phyloP scores from a whole-genome alignment of 2,329 filamentous ascomycete species.

The Ilyonectria sp. region DNA sequence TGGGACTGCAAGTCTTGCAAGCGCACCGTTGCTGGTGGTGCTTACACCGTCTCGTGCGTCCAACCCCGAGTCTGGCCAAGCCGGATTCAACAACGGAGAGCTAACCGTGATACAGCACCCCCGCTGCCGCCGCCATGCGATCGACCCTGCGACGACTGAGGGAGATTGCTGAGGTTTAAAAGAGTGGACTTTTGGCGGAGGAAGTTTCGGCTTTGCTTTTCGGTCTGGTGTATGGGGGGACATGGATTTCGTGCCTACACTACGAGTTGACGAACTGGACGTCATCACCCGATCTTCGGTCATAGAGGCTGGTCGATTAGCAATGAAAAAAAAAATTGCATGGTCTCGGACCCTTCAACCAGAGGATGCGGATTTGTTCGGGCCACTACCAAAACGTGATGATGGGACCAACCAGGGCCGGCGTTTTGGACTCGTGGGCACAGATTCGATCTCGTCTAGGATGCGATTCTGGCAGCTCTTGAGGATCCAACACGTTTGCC shows the following conservation, averaged over 20 bases:
- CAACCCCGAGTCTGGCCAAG: conserved; percentile 12
- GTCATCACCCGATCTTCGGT: conserved; percentile 59
- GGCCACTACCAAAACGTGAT: conserved; percentile 26
- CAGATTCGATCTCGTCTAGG: neutral
- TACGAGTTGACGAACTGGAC: conserved; percentile 59
- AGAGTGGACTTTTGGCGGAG: conserved; percentile 50
- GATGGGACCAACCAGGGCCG: conserved; percentile 26
- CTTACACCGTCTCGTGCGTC: conserved; percentile 97
- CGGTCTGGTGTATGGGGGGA: conserved; percentile 63
- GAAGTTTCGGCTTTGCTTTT: conserved; percentile 61
- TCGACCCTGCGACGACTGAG: conserved; percentile 97
- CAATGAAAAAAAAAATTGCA: conserved; percentile 59
- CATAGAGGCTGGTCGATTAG: conserved; percentile 60
- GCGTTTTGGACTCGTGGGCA: conserved; percentile 13
- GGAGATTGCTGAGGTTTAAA: conserved; percentile 96
- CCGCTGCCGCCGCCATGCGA: conserved; percentile 92
- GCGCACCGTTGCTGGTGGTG: conserved; percentile 83
- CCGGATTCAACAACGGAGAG: conserved; percentile 26
- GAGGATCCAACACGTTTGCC: neutral
- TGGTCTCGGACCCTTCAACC: conserved; percentile 52
- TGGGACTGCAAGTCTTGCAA: conserved; percentile 97
- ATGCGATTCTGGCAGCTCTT: neutral
- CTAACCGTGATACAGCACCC: conserved; percentile 75
- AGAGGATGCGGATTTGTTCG: conserved; percentile 26
- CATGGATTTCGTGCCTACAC: conserved; percentile 61